Conservation (phyloP, 169 alveolate species). For the Gregarina niphandrodes region DNA sequence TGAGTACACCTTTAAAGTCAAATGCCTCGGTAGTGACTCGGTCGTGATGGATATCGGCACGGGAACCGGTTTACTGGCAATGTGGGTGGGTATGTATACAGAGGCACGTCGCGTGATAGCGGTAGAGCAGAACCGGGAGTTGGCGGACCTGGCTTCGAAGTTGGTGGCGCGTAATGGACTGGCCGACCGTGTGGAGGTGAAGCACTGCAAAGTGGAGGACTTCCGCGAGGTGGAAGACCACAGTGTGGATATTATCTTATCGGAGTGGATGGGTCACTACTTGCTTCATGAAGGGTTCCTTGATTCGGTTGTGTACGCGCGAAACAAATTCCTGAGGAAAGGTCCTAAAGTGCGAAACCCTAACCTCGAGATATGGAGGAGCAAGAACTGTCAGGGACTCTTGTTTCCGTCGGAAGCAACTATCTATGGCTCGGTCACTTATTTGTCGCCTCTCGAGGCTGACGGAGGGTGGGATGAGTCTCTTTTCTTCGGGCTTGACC, state of each 20-base stretch:
- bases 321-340: slow-evolving; percentile 43
- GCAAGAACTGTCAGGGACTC: too few species aligned
- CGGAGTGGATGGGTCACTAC: slow-evolving; percentile 64
- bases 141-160: slow-evolving; percentile 31
- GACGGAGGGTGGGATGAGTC: too few species aligned
- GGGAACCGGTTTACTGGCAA: slow-evolving; percentile 53
- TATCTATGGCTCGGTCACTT: too few species aligned
- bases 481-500: too few species aligned
- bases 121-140: slow-evolving; percentile 37
- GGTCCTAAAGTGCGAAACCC: too few species aligned
- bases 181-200: slow-evolving; percentile 28
- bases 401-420: too few species aligned
- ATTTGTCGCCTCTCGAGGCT: too few species aligned
- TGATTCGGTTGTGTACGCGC: slow-evolving; percentile 48
- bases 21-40: slow-evolving; percentile 25
- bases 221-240: slow-evolving; percentile 10
- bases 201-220: slow-evolving; percentile 42
- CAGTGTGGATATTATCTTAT: slow-evolving; percentile 41
- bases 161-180: slow-evolving; percentile 35
- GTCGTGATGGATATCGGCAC: slow-evolving; percentile 56
- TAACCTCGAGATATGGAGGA: too few species aligned
- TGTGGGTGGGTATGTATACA: slow-evolving; percentile 43
- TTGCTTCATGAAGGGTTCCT: slow-evolving; percentile 55
- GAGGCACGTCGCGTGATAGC: slow-evolving; percentile 56
- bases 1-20: not conserved